Evolutionary conservation across 345 rosid genomes (phyloP).

Genomic region (Aquilaria yunnanensis): DNA sequence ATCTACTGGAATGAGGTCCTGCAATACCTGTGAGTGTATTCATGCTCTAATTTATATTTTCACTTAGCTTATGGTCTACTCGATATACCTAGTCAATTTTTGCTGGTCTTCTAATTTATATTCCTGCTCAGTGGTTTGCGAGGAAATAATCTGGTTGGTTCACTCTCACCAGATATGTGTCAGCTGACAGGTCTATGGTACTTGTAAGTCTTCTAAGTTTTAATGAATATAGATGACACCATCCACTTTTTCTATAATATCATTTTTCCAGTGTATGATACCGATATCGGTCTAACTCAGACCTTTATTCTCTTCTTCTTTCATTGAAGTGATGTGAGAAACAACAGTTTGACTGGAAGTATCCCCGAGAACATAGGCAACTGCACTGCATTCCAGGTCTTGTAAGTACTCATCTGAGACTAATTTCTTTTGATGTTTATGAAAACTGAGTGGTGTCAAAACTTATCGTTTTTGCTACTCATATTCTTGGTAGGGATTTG

Average conservation of each 20-base stretch:
- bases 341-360: slow-evolving; percentile 92
- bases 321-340: slow-evolving; percentile 67
- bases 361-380: slow-evolving; percentile 92
- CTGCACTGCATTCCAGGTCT: slow-evolving; percentile 96
- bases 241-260: background rate
- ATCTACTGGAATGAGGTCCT: slow-evolving; percentile 99
- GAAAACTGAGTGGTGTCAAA: background rate
- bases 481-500: slow-evolving; percentile 57
- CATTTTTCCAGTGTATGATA: background rate
- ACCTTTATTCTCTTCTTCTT: background rate
- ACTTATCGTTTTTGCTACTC: background rate
- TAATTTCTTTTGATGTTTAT: background rate
- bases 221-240: background rate
- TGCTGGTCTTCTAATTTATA: background rate
- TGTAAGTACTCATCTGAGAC: slow-evolving; percentile 55
- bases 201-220: slow-evolving; percentile 61
- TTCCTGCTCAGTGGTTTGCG: slow-evolving; percentile 58
- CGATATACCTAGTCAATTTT: slow-evolving; percentile 4
- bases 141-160: slow-evolving; percentile 88
- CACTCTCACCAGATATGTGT: slow-evolving; percentile 86
- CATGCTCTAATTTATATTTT: background rate
- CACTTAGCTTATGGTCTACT: background rate
- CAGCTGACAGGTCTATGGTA: slow-evolving; percentile 94
- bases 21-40: slow-evolving; percentile 80
- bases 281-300: slow-evolving; percentile 2